These are phyloP conservation scores for Debaryomyces subglobosus DNA, from an alignment of 1,139 yeast species.

Conservation along the genomic window DNA sequence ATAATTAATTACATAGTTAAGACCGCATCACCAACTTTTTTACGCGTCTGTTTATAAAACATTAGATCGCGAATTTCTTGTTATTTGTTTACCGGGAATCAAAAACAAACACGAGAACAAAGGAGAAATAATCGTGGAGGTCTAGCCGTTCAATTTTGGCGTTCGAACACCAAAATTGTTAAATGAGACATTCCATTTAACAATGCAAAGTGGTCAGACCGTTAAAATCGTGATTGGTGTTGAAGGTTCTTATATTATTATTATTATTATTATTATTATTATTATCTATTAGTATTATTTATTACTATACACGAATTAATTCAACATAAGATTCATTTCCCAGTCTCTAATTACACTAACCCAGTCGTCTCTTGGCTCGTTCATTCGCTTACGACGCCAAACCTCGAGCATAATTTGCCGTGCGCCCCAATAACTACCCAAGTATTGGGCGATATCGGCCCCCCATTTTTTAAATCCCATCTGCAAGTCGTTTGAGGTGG, in stretches of 20 bases:
- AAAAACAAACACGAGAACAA: constrained; percentile 4
- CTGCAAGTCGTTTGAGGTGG: constrained; percentile 60
- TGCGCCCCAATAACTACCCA: constrained; percentile 88
- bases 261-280: background rate
- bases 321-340: constrained; percentile 83
- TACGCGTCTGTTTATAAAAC: constrained; percentile 6
- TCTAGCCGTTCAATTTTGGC: constrained; percentile 3
- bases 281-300: background rate
- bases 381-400: constrained; percentile 72
- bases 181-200: background rate
- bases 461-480: constrained; percentile 79
- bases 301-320: constrained; percentile 25
- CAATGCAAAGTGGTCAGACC: background rate
- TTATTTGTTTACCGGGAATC: constrained; percentile 2
- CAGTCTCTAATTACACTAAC: constrained; percentile 77
- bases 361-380: constrained; percentile 70
- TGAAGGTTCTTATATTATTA: background rate
- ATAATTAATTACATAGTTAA: background rate
- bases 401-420: constrained; percentile 84
- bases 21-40: background rate
- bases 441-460: constrained; percentile 69
- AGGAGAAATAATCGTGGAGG: background rate
- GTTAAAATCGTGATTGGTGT: background rate
- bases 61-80: constrained; percentile 3
- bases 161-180: constrained; percentile 1